Conservation (phyloP, 1,284 basidiomycete genomes). For the Microbotryum lychnidis-dioicae region DNA sequence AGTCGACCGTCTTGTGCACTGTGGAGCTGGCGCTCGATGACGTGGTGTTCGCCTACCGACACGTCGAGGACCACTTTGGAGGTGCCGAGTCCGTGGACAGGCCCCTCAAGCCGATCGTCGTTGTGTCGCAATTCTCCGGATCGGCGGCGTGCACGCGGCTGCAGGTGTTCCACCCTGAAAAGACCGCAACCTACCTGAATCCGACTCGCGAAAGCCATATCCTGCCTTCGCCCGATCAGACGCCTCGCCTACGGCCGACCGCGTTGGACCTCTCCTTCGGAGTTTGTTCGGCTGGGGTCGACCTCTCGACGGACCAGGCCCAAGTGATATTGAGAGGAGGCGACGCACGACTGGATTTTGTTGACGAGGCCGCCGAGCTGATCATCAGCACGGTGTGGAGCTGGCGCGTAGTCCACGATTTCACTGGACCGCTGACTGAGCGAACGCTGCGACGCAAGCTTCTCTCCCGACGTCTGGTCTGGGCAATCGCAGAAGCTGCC, state of each 20-base stretch:
- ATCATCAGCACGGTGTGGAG: conserved; percentile 29
- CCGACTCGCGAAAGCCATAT: conserved; percentile 3
- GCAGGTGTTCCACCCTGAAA: conserved; percentile 17
- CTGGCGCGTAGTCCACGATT: conserved; percentile 29
- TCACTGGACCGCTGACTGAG: conserved; percentile 11
- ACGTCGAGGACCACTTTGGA: conserved; percentile 8
- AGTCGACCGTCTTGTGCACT: conserved; percentile 24
- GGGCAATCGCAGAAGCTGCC: conserved; percentile 23
- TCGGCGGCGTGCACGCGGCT: conserved; percentile 7
- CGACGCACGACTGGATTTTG: conserved; percentile 19
- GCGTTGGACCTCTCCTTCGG: conserved; percentile 18
- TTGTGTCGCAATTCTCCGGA: conserved; percentile 2
- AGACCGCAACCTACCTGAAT: not conserved
- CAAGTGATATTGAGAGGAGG: conserved; percentile 4
- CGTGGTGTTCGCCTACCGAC: conserved; percentile 5
- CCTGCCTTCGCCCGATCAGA: not conserved
- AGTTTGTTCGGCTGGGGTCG: conserved; percentile 5
- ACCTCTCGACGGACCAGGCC: conserved; percentile 2
- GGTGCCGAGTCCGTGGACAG: not conserved
- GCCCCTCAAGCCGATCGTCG: not conserved
- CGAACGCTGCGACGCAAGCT: conserved; percentile 9
- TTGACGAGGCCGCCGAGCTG: conserved; percentile 31
- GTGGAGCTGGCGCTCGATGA: conserved; percentile 10
- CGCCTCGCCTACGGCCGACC: conserved; percentile 2
- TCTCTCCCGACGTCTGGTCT: conserved; percentile 22